A percentile compares a stretch with the other conserved stretches of the same genome.
Evolutionary conservation across 2,329 filamentous ascomycete genomes (phyloP).

Genomic region (Penicillium occitanis): DNA sequence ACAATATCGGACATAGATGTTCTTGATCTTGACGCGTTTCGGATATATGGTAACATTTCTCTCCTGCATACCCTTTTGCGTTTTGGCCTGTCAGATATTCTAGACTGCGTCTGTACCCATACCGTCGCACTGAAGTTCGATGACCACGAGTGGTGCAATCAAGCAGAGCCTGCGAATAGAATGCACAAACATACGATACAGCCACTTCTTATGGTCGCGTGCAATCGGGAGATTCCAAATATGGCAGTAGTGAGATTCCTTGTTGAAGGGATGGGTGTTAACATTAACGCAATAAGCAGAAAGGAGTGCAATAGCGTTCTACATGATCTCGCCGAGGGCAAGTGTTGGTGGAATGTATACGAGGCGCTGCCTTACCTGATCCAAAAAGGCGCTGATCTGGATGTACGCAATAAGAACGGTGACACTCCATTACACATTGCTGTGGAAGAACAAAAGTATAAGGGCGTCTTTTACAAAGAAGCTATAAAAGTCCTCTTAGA

Average conservation of each 20-base stretch:
- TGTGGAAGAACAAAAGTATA: not conserved
- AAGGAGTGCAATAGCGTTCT: not conserved
- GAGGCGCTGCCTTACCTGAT: constrained; percentile 15
- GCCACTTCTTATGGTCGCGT: constrained; percentile 8
- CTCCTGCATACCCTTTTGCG: not conserved
- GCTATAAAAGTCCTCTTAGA: constrained; percentile 8
- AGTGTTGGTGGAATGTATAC: constrained; percentile 9
- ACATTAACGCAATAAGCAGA: not conserved
- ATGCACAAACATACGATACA: not conserved
- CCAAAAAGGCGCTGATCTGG: constrained; percentile 8
- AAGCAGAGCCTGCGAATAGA: not conserved
- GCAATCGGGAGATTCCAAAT: constrained; percentile 4
- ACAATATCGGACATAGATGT: not conserved
- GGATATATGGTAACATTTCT: not conserved
- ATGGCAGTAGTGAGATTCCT: constrained; percentile 9
- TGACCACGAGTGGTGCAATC: constrained; percentile 12
- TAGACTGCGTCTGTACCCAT: constrained; percentile 4
- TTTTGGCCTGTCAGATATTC: not conserved
- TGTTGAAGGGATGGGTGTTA: constrained; percentile 11
- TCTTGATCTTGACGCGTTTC: not conserved
- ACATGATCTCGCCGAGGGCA: constrained; percentile 12
- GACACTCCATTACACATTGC: constrained; percentile 14
- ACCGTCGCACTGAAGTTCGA: constrained; percentile 2
- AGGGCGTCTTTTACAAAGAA: constrained; percentile 11
- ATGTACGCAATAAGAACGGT: not conserved